Evolutionary conservation across 2,329 filamentous ascomycete species (phyloP), one percentile per base, ranked within the genome.

Genomic region (Neophaeococcomyces aloes): DNA sequence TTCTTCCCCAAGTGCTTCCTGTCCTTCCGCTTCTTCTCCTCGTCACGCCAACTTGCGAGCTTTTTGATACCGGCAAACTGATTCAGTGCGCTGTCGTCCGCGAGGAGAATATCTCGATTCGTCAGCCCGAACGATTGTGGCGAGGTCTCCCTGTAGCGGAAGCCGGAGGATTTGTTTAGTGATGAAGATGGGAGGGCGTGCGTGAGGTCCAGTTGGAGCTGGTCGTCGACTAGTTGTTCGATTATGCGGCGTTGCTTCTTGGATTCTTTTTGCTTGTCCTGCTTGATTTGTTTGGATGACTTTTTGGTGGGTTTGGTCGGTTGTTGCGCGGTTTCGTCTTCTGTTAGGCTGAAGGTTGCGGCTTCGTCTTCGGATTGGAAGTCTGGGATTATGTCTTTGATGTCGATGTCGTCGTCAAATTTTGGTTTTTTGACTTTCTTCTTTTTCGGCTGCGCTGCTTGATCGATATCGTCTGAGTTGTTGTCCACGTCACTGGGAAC

Each of bases 391-490:
- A 86, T 53, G 60, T 98, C 89, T 48, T 85, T 86, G 68, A 98
- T 96, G 59, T 96, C 88, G 56, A 98, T 95, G 60, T 98, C 91
- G 57, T 96, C 87, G 56, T 95, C 86, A 83, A 89, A 98, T 52
- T 79, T 85, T 7, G 87, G 87, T 67, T 94, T 94, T 71, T 85
- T 86, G 31, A 45, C 27, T 51, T 23, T 38, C 39, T 14, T 31
- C 27, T 6, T 27, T 67, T 95, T 95, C 59, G 94, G 87, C 55
- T 71, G 84, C 86, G 4, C 23, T 11, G 18, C 96, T 95, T 95
- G 86, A 56, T 94, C 85, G 50, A 79, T 84, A 7, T 86, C 86
- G 66, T 93, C 93, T 57, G 95, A 86, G 56, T 94, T 85, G 71
- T 84, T 86, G 53, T 57, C 60, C 14, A 65, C 65, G 31, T 67